phyloP scores from a whole-genome alignment of 2,329 filamentous ascomycete species.

The Cercospora zeina region DNA sequence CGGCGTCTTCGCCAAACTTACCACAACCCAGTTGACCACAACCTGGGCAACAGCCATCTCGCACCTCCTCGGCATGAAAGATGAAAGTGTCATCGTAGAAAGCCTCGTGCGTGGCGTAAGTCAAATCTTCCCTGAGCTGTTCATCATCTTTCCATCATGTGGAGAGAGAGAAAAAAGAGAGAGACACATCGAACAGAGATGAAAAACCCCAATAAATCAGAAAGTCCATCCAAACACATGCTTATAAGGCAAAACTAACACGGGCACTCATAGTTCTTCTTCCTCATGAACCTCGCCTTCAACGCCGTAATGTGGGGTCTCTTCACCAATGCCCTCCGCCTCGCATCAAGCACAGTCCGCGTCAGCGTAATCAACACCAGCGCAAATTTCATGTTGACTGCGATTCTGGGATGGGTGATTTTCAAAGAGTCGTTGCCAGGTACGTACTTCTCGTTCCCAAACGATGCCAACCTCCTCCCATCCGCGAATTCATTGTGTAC shows the following conservation, averaged over 20 bases:
- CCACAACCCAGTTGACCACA: slow-evolving; percentile 61
- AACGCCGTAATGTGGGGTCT: slow-evolving; percentile 83
- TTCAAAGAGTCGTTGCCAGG: slow-evolving; percentile 70
- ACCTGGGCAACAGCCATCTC: slow-evolving; percentile 54
- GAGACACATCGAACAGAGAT: neutral
- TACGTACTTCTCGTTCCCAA: slow-evolving; percentile 19
- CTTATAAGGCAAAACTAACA: too few species aligned
- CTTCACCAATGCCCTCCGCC: slow-evolving; percentile 75
- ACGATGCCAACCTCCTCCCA: too few species aligned
- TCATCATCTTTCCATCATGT: too few species aligned
- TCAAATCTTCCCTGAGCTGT: slow-evolving; percentile 19
- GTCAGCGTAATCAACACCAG: slow-evolving; percentile 82
- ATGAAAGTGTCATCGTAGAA: slow-evolving; percentile 52
- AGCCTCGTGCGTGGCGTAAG: slow-evolving; percentile 54
- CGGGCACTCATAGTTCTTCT: slow-evolving; percentile 60
- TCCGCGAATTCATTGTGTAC: too few species aligned
- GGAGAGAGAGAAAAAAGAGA: neutral
- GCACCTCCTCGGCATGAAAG: slow-evolving; percentile 48
- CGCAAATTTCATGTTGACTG: slow-evolving; percentile 77
- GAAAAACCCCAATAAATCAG: too few species aligned
- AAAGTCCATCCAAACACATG: too few species aligned
- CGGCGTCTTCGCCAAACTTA: slow-evolving; percentile 81
- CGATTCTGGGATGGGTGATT: slow-evolving; percentile 67
- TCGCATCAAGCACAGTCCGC: slow-evolving; percentile 72
- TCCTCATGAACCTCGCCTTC: slow-evolving; percentile 71